Evolutionary conservation across 1,284 basidiomycete species (phyloP).

Genomic region (Lentinula novae-zelandiae): DNA sequence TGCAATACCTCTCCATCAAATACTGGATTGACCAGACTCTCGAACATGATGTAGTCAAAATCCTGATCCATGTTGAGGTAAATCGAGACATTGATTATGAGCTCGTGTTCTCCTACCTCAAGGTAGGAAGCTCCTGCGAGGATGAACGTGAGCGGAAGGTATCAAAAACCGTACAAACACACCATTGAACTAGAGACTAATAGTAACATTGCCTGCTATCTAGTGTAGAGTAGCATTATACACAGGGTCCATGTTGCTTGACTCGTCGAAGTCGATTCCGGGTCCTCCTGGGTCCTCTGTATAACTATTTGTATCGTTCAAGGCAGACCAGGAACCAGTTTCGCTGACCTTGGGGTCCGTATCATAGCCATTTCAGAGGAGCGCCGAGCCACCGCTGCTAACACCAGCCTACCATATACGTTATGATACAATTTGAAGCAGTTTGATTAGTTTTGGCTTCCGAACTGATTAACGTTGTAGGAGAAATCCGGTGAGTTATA

Average conservation of each 20-base stretch:
- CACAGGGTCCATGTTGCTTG: background rate
- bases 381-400: too few species aligned
- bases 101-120: background rate
- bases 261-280: background rate
- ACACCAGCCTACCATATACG: too few species aligned
- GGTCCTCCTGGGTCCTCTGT: background rate
- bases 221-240: constrained; percentile 7
- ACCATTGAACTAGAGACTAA: constrained; percentile 5
- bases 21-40: background rate
- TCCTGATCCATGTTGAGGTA: background rate
- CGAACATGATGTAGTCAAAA: constrained; percentile 5
- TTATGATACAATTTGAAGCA: too few species aligned
- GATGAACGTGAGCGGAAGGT: background rate
- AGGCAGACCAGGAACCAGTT: background rate
- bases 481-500: too few species aligned
- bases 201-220: background rate
- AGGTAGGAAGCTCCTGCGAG: background rate
- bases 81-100: constrained; percentile 3
- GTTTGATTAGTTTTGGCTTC: too few species aligned
- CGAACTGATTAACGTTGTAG: too few species aligned
- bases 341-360: constrained; percentile 2
- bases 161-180: background rate
- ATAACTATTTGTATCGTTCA: background rate
- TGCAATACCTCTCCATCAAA: background rate
- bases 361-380: background rate